Base-by-base conservation (phyloP, 345 rosid species). In the Arabidopsis suecica region DNA sequence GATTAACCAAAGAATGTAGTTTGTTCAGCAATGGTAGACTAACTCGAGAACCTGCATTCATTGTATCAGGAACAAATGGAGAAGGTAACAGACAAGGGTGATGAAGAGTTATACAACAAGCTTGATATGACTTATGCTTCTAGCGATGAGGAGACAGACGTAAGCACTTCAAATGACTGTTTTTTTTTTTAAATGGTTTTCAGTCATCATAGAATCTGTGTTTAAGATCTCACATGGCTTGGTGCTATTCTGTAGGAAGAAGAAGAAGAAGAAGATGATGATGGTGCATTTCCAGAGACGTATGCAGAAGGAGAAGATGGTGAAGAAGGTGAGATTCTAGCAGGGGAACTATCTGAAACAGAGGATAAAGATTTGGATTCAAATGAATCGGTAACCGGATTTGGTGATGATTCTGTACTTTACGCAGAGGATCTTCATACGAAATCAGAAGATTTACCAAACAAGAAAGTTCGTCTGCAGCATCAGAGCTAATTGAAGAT, bases 101-200 rank as follows among this genome's bases (percentile, higher is more conserved):
- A 89, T 11, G 85, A 81, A 47, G 82, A 83, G 64, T 78, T 94
- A 34, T 94, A 91, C 59, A 77, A 89, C 62, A 78, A 80, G 81
- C 76, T 94, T 69, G 89, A 89, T 80, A 81, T 85, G 57, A 79
- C 86, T 66, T 93, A 93, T 79, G 84, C 83, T 23, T 79, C 87
- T 4, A 93, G 86, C 50, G 89, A 86, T 34, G 87, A 91, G 47
- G 91, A 86, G 23, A 78, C 80, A 11, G 91, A 86, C 1, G 73
- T 78, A 42, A 65, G 34, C 2, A 0, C n/a, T 23, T 78, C 23
- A 0, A 59, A 65, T 65, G 32, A 33, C 30, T 75, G 14, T 38
- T 42, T 61, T 32, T 37, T 18, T 3, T 59, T 75, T 47, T 47
- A 0, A 0, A n/a, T 57, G 67, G 53, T 6, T 71, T 58, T 55